These are phyloP conservation scores for Monascus purpureus DNA, from an alignment of 495 filamentous ascomycete genomes.

Conservation along the genomic window DNA sequence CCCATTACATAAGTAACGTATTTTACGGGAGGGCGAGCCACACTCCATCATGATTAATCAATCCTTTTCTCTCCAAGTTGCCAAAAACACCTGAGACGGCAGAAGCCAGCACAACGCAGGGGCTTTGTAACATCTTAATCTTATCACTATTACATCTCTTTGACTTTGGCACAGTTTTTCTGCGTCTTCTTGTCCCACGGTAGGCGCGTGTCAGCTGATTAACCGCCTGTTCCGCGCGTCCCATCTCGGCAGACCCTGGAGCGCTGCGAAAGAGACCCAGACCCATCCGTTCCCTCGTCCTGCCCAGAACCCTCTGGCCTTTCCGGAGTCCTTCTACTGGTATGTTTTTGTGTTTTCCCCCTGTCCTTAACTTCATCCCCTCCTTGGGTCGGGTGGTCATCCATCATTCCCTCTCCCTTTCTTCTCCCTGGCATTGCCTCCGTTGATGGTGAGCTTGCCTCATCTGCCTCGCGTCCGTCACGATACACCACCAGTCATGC, in stretches of 20 bases:
- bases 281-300: conserved; percentile 12
- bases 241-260: conserved; percentile 1
- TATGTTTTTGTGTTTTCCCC: conserved; percentile 5
- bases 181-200: background rate
- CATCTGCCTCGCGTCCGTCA: conserved; percentile 11
- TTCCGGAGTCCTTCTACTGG: conserved; percentile 8
- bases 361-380: conserved; percentile 1
- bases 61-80: too few species aligned
- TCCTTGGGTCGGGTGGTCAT: too few species aligned
- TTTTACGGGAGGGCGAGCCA: too few species aligned
- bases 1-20: too few species aligned
- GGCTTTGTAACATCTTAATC: too few species aligned
- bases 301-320: conserved; percentile 5
- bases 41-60: background rate
- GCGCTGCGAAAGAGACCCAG: too few species aligned
- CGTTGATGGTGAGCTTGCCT: conserved; percentile 5
- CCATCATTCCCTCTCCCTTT: conserved; percentile 1
- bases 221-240: conserved; percentile 6
- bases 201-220: conserved; percentile 11
- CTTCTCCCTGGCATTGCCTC: background rate
- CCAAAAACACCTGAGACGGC: too few species aligned
- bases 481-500: too few species aligned
- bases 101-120: too few species aligned
- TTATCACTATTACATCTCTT: too few species aligned
- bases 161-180: background rate